phyloP scores from a whole-genome alignment of 805 yeast genomes.

The Yarrowia sp. region DNA sequence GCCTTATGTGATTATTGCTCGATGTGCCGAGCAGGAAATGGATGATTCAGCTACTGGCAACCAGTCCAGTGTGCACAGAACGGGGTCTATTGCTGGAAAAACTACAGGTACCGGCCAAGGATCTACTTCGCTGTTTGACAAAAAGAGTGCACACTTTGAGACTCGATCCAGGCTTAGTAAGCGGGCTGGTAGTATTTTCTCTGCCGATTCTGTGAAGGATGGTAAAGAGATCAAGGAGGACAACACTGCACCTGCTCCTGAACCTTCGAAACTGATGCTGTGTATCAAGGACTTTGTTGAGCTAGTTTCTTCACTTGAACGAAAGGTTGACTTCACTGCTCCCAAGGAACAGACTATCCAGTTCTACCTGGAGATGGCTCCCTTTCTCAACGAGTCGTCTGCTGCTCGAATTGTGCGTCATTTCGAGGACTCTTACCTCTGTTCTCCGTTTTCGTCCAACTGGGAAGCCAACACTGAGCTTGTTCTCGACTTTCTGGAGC shows the following conservation, averaged over 20 bases:
- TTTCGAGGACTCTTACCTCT: conserved; percentile 58
- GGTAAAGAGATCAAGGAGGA: conserved; percentile 19
- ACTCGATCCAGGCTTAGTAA: conserved; percentile 7
- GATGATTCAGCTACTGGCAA: conserved; percentile 7
- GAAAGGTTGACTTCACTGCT: conserved; percentile 50
- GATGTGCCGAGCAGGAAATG: conserved; percentile 19
- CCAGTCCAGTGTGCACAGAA: conserved; percentile 3
- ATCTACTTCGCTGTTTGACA: conserved; percentile 18
- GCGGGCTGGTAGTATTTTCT: conserved; percentile 31
- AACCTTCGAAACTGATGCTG: conserved; percentile 20
- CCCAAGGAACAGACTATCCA: conserved; percentile 55
- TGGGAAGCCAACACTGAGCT: conserved; percentile 60
- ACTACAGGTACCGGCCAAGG: conserved; percentile 26
- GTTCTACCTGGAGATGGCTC: conserved; percentile 53
- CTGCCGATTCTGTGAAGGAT: conserved; percentile 7
- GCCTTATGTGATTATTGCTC: conserved; percentile 51
- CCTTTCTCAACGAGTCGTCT: conserved; percentile 51
- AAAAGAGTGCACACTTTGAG: conserved; percentile 18
- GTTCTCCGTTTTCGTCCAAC: conserved; percentile 59
- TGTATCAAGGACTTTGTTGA: conserved; percentile 27
- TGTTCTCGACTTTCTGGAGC: conserved; percentile 55
- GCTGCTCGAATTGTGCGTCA: conserved; percentile 57
- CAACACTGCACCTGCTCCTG: not conserved
- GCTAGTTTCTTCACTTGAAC: conserved; percentile 13
- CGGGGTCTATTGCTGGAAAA: not conserved